Evolutionary conservation across 192 early-diverging fungal genomes (phyloP).

Genomic region (Ambispora gerdemannii): DNA sequence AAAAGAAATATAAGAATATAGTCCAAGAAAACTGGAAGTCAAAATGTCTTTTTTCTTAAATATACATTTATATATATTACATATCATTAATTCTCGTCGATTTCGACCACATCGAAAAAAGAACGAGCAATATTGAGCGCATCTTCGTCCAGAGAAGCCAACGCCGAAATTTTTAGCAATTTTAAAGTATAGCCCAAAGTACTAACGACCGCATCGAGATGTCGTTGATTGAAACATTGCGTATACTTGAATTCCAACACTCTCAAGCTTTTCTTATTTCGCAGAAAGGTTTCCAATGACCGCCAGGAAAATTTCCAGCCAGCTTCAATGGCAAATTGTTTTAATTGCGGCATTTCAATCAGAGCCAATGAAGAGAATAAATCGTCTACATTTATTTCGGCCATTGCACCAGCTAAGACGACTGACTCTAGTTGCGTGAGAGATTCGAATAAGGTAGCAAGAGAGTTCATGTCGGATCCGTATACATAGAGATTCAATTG

Average conservation of each 20-base stretch:
- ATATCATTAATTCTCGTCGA: too few relatives aligned
- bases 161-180: neutral
- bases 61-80: too few relatives aligned
- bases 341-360: neutral
- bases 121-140: neutral
- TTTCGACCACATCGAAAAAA: neutral
- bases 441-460: neutral
- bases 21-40: too few relatives aligned
- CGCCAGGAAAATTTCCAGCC: neutral
- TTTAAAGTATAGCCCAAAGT: neutral
- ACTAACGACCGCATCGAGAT: neutral
- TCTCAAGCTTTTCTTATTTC: neutral
- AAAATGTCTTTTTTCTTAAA: too few relatives aligned
- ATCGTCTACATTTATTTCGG: neutral
- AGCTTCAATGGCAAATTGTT: neutral
- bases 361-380: neutral
- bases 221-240: neutral
- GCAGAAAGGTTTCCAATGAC: conserved; percentile 1
- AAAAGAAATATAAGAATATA: too few relatives aligned
- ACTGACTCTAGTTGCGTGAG: conserved; percentile 4
- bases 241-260: neutral
- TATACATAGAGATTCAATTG: neutral
- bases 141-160: neutral
- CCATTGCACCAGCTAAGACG: neutral
- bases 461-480: neutral